phyloP scores from a whole-genome alignment of 352 stramenopile genomes.

The Phytophthora agathidicida region DNA sequence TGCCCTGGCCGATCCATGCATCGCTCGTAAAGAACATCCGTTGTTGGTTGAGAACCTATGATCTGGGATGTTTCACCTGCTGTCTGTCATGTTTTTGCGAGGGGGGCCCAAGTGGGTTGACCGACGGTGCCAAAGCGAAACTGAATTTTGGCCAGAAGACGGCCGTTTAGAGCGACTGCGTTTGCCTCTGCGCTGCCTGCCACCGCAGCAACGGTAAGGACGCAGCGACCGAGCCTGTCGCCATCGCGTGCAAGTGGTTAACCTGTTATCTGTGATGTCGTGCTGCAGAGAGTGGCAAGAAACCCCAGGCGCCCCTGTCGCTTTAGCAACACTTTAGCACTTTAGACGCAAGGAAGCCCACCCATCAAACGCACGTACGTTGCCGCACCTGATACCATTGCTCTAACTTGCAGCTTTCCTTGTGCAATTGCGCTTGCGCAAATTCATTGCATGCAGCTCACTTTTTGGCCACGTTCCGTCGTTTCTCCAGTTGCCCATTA shows the following conservation, averaged over 20 bases:
- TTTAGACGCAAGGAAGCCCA: background rate
- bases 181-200: conserved; percentile 6
- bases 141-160: conserved; percentile 34
- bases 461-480: conserved; percentile 7
- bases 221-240: too few relatives aligned
- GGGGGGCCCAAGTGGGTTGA: conserved; percentile 32
- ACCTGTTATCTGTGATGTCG: too few relatives aligned
- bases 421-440: too few relatives aligned
- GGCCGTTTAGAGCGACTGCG: background rate
- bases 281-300: too few relatives aligned
- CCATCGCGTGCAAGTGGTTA: too few relatives aligned
- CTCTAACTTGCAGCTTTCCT: too few relatives aligned
- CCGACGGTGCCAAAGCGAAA: conserved; percentile 27
- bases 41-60: conserved; percentile 22
- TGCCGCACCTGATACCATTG: too few relatives aligned
- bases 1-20: conserved; percentile 27
- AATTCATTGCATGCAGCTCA: too few relatives aligned
- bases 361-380: background rate
- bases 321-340: conserved; percentile 30
- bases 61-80: conserved; percentile 9
- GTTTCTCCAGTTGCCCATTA: conserved; percentile 15
- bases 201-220: background rate
- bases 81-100: background rate
- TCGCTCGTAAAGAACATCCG: conserved; percentile 13
- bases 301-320: conserved; percentile 35